These are phyloP conservation scores for Cucurbitaria berberidis DNA, from an alignment of 2,329 filamentous ascomycete species.

Conservation along the genomic window DNA sequence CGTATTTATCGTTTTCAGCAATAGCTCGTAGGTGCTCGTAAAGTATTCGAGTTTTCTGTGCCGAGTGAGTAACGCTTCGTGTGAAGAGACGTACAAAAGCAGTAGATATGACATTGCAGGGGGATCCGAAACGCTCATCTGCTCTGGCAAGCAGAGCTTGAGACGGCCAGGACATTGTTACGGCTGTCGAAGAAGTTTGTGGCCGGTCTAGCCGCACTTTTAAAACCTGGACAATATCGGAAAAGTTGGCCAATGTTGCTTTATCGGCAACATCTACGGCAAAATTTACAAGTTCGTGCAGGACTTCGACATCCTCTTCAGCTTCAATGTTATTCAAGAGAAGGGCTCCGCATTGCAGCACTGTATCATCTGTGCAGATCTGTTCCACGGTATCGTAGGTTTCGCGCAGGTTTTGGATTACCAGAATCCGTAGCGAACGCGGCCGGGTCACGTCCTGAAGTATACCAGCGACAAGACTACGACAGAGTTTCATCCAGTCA, in stretches of 20 bases:
- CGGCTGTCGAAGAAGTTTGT: slow-evolving; percentile 20
- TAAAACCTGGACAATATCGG: slow-evolving; percentile 53
- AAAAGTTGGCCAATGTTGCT: slow-evolving; percentile 65
- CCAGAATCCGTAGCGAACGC: slow-evolving; percentile 66
- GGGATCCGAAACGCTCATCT: slow-evolving; percentile 50
- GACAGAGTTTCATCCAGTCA: slow-evolving; percentile 70
- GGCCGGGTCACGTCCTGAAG: slow-evolving; percentile 67
- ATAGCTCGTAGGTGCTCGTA: slow-evolving; percentile 46
- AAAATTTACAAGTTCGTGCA: slow-evolving; percentile 69
- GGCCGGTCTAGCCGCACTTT: slow-evolving; percentile 36
- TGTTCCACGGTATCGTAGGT: slow-evolving; percentile 59
- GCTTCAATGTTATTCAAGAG: slow-evolving; percentile 66
- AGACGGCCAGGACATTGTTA: slow-evolving; percentile 22
- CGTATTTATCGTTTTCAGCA: slow-evolving; percentile 39
- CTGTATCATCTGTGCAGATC: slow-evolving; percentile 63
- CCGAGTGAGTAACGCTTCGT: slow-evolving; percentile 70
- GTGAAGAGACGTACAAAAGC: slow-evolving; percentile 80
- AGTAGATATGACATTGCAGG: slow-evolving; percentile 72
- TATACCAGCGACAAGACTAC: slow-evolving; percentile 66
- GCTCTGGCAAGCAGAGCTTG: slow-evolving; percentile 21
- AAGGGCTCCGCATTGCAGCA: slow-evolving; percentile 65
- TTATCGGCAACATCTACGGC: slow-evolving; percentile 69
- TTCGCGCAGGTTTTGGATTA: slow-evolving; percentile 64
- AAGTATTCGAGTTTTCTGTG: slow-evolving; percentile 64
- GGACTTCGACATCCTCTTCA: slow-evolving; percentile 69